Evolutionary conservation across 1,284 basidiomycete genomes (phyloP).

Genomic region (Ustanciosporium gigantosporum): DNA sequence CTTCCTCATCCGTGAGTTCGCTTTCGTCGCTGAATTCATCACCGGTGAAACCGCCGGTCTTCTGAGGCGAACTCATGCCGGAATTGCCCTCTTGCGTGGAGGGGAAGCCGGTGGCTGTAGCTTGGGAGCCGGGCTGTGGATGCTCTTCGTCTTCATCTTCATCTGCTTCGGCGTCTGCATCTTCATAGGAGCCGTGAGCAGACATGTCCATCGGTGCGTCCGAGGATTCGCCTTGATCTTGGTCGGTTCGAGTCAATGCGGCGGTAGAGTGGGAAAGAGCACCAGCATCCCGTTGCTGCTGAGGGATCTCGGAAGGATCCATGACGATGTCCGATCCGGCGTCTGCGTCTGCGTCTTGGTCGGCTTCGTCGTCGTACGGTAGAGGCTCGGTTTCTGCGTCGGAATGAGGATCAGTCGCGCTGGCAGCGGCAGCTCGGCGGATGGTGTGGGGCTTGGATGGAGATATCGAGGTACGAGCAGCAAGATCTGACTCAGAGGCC

Average conservation of each 20-base stretch:
- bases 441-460: no score
- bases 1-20: slow-evolving; percentile 47
- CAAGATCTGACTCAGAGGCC: slow-evolving; percentile 10
- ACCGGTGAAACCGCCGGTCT: slow-evolving; percentile 35
- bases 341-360: slow-evolving; percentile 9
- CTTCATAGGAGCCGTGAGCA: slow-evolving; percentile 2
- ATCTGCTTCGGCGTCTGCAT: slow-evolving; percentile 1
- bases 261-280: slow-evolving; percentile 2
- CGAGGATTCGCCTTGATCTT: slow-evolving; percentile 2
- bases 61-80: slow-evolving; percentile 39
- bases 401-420: slow-evolving; percentile 7
- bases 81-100: slow-evolving; percentile 23
- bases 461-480: slow-evolving; percentile 20
- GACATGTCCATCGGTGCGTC: slow-evolving; percentile 21
- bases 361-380: slow-evolving; percentile 48
- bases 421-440: no score
- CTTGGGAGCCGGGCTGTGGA: slow-evolving; percentile 16
- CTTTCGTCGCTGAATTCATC: slow-evolving; percentile 52
- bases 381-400: slow-evolving; percentile 57
- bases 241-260: not conserved
- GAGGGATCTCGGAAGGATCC: slow-evolving; percentile 10
- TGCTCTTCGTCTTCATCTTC: slow-evolving; percentile 6
- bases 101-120: slow-evolving; percentile 1
- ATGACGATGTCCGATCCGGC: slow-evolving; percentile 16
- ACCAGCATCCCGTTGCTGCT: no score